Conservation (phyloP, 2,329 filamentous ascomycete genomes). For the Nothophaeocryptopus gaeumannii region DNA sequence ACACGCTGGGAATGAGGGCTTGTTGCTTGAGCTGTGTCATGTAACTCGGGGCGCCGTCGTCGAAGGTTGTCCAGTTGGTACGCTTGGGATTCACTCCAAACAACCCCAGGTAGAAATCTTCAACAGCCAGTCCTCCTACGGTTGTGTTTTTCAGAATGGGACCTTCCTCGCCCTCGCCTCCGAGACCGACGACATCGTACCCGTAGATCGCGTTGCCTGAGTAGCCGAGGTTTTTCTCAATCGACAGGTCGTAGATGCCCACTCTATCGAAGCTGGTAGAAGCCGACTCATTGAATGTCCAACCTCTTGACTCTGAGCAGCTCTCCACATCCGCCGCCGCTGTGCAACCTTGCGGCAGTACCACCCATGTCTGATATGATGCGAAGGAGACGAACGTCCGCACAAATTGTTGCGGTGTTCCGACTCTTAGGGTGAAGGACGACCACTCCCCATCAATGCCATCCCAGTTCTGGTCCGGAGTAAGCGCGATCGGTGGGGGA, state of each 20-base stretch:
- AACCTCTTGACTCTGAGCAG: slow-evolving; percentile 59
- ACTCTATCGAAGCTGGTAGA: slow-evolving; percentile 60
- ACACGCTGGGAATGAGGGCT: slow-evolving; percentile 65
- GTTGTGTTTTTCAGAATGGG: slow-evolving; percentile 44
- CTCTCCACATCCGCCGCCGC: slow-evolving; percentile 30
- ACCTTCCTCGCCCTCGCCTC: slow-evolving; percentile 38
- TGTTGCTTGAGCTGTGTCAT: slow-evolving; percentile 53
- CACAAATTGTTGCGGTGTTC: slow-evolving; percentile 52
- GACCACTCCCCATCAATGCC: slow-evolving; percentile 72
- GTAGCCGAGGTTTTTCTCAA: slow-evolving; percentile 56
- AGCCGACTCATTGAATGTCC: slow-evolving; percentile 52
- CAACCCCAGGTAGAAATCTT: slow-evolving; percentile 47
- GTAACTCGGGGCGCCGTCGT: slow-evolving; percentile 54
- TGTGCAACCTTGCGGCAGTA: slow-evolving; percentile 58
- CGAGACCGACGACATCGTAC: slow-evolving; percentile 47
- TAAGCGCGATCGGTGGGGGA: slow-evolving; percentile 29
- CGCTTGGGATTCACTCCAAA: slow-evolving; percentile 50
- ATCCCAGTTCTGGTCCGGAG: slow-evolving; percentile 42
- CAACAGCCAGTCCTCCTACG: slow-evolving; percentile 40
- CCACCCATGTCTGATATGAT: slow-evolving; percentile 68
- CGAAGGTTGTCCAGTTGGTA: slow-evolving; percentile 52
- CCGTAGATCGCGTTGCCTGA: slow-evolving; percentile 65
- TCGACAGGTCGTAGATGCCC: slow-evolving; percentile 59
- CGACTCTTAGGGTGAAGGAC: slow-evolving; percentile 60
- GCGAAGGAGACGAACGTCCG: slow-evolving; percentile 64